A percentile compares a stretch with the other conserved stretches of the same genome.
Evolutionary conservation across 73 alveolate genomes (phyloP).

Genomic region (Durusdinium trenchii): DNA sequence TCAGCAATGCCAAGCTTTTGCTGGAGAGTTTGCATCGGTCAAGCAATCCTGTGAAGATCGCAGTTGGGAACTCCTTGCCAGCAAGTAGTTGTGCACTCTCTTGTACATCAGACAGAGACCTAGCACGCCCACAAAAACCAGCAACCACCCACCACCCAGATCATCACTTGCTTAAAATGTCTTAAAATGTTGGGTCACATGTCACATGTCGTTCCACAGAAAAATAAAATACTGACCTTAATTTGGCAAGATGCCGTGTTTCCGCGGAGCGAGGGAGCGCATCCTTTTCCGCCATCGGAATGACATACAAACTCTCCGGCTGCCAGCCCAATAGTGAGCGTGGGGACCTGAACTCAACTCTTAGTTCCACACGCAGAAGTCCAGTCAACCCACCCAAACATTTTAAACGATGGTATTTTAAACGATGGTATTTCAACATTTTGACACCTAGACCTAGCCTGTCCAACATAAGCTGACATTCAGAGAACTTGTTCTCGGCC

Average conservation of each 20-base stretch:
- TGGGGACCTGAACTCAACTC: background rate
- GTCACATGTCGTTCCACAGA: too few species aligned
- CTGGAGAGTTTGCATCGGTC: background rate
- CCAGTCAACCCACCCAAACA: too few species aligned
- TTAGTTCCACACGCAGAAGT: background rate
- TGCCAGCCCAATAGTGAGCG: background rate
- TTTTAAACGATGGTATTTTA: too few species aligned
- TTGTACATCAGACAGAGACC: constrained; percentile 8
- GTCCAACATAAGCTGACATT: background rate
- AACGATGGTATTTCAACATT: too few species aligned
- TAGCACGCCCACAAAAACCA: too few species aligned
- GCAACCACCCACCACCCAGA: too few species aligned
- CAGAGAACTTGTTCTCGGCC: background rate
- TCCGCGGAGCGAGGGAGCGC: background rate
- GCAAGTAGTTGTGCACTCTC: background rate
- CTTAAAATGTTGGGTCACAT: too few species aligned
- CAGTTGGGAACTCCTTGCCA: background rate
- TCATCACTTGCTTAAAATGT: too few species aligned
- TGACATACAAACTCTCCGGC: background rate
- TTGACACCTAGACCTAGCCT: background rate
- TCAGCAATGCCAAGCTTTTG: background rate
- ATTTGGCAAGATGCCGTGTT: too few species aligned
- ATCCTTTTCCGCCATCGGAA: background rate
- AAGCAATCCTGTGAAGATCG: background rate
- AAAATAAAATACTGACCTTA: background rate